These are phyloP conservation scores for Chiua sp. DNA, from an alignment of 1,284 basidiomycete genomes.

Conservation along the genomic window DNA sequence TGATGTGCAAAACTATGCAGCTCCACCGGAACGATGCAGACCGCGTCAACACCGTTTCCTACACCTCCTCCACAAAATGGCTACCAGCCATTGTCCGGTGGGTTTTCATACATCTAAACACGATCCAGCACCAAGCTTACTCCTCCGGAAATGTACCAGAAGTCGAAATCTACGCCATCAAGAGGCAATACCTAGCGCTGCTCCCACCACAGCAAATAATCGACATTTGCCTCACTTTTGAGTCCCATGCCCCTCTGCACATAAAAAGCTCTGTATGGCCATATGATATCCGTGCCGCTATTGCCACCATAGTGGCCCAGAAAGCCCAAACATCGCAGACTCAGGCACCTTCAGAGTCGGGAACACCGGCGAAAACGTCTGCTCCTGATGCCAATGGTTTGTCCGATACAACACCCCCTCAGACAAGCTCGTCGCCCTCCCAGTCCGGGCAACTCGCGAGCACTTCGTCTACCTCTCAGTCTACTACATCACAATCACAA, in stretches of 20 bases:
- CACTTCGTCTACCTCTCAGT: slow-evolving; percentile 15
- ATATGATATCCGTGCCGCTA: slow-evolving; percentile 63
- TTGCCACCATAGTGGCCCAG: slow-evolving; percentile 52
- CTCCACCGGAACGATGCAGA: slow-evolving; percentile 42
- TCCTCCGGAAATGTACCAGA: slow-evolving; percentile 22
- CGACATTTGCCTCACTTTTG: slow-evolving; percentile 75
- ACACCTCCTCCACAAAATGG: slow-evolving; percentile 31
- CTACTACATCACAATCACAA: slow-evolving; percentile 31
- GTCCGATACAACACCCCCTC: slow-evolving; percentile 29
- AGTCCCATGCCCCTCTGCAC: slow-evolving; percentile 65
- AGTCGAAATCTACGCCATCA: slow-evolving; percentile 58
- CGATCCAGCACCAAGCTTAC: slow-evolving; percentile 5
- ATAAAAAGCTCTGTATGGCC: slow-evolving; percentile 71
- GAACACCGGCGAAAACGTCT: slow-evolving; percentile 13
- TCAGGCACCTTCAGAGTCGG: slow-evolving; percentile 13
- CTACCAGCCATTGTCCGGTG: slow-evolving; percentile 39
- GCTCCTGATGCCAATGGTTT: slow-evolving; percentile 8
- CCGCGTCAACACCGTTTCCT: slow-evolving; percentile 24
- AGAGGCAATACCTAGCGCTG: slow-evolving; percentile 69
- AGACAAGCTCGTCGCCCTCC: slow-evolving; percentile 18
- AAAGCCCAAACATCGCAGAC: slow-evolving; percentile 28
- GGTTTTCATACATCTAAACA: slow-evolving; percentile 11
- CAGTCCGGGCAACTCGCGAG: slow-evolving; percentile 24
- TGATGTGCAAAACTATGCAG: slow-evolving; percentile 41
- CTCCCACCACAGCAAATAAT: slow-evolving; percentile 71